A percentile compares a stretch with the other conserved stretches of the same genome.
Conservation (phyloP, 1,139 yeast genomes). For the Yamadazyma taylorii region DNA sequence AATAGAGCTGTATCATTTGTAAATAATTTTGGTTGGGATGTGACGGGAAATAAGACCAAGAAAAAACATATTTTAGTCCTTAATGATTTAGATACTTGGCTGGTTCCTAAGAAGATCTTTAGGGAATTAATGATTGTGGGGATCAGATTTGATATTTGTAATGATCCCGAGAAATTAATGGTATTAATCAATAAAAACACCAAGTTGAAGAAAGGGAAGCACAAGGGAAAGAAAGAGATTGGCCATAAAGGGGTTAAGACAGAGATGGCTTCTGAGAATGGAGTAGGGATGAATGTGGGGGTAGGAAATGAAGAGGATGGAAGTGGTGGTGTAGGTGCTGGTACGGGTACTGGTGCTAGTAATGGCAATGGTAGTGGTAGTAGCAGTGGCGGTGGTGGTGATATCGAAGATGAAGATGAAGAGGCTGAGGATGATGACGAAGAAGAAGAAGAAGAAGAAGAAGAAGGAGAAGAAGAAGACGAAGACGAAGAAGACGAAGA, state of each 20-base stretch:
- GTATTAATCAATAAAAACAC: constrained; percentile 27
- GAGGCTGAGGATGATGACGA: constrained; percentile 3
- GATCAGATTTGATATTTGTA: constrained; percentile 56
- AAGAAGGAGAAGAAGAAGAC: constrained; percentile 8
- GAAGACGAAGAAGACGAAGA: constrained; percentile 9
- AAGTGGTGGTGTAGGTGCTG: no score
- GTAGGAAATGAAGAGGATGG: neutral
- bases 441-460: constrained; percentile 1
- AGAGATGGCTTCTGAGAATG: no score
- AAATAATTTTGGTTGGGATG: constrained; percentile 42
- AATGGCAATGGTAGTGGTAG: no score
- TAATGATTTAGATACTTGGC: constrained; percentile 44
- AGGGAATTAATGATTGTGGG: constrained; percentile 62
- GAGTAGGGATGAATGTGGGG: no score
- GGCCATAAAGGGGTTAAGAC: no score
- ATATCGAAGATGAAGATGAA: no score
- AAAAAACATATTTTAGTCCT: constrained; percentile 40
- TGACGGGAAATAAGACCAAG: constrained; percentile 14
- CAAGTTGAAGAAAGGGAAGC: constrained; percentile 3
- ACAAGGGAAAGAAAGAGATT: neutral
- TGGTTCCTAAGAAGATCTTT: constrained; percentile 54
- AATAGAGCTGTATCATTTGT: constrained; percentile 32
- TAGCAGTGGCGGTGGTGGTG: no score
- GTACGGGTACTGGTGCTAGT: no score
- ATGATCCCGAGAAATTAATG: constrained; percentile 38